Conservation (phyloP, 305 asterid genomes). For the Coffea humblotiana region DNA sequence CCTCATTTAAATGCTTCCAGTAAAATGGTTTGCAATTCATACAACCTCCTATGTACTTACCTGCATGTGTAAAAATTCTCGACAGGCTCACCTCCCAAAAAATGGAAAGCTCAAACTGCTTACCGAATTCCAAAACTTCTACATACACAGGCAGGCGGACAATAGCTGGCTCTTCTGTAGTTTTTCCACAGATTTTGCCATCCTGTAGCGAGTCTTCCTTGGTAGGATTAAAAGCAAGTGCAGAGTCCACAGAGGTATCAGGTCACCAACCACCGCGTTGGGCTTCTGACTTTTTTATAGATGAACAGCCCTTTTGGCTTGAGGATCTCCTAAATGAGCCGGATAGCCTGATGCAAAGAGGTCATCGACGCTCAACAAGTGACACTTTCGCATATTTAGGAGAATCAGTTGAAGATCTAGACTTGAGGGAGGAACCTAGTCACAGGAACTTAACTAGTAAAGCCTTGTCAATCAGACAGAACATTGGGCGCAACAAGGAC, state of each 20-base stretch:
- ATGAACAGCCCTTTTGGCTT: slow-evolving; percentile 92
- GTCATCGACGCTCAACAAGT: slow-evolving; percentile 88
- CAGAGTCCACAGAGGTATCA: slow-evolving; percentile 51
- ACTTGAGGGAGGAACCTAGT: slow-evolving; percentile 31
- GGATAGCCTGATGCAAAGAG: slow-evolving; percentile 72
- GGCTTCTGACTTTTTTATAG: slow-evolving; percentile 70
- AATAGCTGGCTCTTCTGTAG: slow-evolving; percentile 63
- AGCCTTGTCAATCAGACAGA: slow-evolving; percentile 23
- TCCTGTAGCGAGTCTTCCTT: slow-evolving; percentile 44
- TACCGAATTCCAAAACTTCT: not conserved
- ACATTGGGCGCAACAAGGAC: slow-evolving; percentile 15
- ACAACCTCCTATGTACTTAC: not conserved
- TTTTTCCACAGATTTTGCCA: slow-evolving; percentile 58
- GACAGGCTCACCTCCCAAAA: not conserved
- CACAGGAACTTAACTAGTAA: slow-evolving; percentile 25
- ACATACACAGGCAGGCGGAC: slow-evolving; percentile 52
- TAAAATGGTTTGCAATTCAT: not conserved
- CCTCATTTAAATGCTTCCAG: not conserved
- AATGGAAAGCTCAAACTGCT: not conserved
- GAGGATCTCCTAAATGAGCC: slow-evolving; percentile 93
- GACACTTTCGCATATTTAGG: slow-evolving; percentile 74
- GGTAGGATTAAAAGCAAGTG: slow-evolving; percentile 50
- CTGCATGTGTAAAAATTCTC: not conserved
- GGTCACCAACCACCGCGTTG: slow-evolving; percentile 63
- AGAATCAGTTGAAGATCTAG: slow-evolving; percentile 27